These are phyloP conservation scores for Saturnispora sekii DNA, from an alignment of 805 yeast genomes.

Conservation along the genomic window DNA sequence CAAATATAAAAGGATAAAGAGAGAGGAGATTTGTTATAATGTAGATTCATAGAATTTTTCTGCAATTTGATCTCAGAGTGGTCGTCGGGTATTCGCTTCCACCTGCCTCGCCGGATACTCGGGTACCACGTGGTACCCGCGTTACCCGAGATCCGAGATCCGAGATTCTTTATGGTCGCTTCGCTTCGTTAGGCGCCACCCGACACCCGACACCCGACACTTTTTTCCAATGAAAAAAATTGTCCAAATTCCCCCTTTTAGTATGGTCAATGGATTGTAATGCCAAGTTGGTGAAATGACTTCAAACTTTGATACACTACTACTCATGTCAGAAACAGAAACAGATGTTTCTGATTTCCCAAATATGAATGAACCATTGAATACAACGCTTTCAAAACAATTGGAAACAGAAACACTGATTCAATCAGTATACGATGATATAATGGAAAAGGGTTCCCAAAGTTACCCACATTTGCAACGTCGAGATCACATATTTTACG, in stretches of 20 bases:
- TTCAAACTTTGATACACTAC: slow-evolving; percentile 18
- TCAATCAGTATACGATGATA: slow-evolving; percentile 24
- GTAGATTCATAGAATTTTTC: not conserved
- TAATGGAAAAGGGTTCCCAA: slow-evolving; percentile 24
- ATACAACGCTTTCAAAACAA: slow-evolving; percentile 32
- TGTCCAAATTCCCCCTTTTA: too few relatives aligned
- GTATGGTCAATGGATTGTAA: not conserved
- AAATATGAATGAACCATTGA: slow-evolving; percentile 15
- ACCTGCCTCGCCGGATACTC: too few relatives aligned
- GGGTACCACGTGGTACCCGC: too few relatives aligned
- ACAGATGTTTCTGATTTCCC: slow-evolving; percentile 1
- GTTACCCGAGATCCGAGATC: too few relatives aligned
- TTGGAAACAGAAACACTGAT: slow-evolving; percentile 29
- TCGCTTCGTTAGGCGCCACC: too few relatives aligned
- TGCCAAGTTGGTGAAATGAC: not conserved
- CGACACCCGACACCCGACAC: too few relatives aligned
- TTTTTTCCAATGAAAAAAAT: too few relatives aligned
- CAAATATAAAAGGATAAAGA: not conserved
- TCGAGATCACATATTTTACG: slow-evolving; percentile 35
- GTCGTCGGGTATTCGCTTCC: too few relatives aligned
- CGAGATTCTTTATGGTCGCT: too few relatives aligned
- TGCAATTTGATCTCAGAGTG: not conserved
- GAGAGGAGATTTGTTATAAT: not conserved
- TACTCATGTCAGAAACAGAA: slow-evolving; percentile 13
- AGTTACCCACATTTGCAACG: slow-evolving; percentile 22